Evolutionary conservation across 1,284 basidiomycete species (phyloP), one percentile per base, ranked within the genome.

Genomic region (Fistulinella cinereoalba): DNA sequence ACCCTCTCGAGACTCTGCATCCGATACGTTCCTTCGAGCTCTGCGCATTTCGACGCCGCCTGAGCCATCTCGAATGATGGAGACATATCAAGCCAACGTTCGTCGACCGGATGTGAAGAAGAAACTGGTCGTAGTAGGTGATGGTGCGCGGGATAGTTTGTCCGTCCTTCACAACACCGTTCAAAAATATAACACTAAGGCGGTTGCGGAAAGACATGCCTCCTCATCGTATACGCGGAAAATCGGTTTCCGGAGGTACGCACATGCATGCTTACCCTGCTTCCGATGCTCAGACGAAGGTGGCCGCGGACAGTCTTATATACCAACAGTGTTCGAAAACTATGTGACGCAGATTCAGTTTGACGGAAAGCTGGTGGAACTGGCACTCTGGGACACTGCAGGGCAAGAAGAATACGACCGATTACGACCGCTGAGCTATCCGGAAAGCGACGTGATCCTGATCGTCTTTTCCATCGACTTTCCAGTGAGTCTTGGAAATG

Each of bases 371-470:
- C 97, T 97, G 39, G 96, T 99, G 61, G 94, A 92, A 48, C 83
- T 99, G 48, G 96, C 96, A 47, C 76, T 98, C 48, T 98, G 94
- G 95, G 94, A 97, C 80, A 98, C 95, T n/a, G 95, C 95, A 41
- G 95, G 95, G 60, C 95, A 97, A 73, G 95, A 98, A 70, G 94
- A 97, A 76, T 96, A 95, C 69, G 97, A 99, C 71, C 90, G 97
- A 47, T 87, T 99, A 61, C 88, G 97, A 59, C 97, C 97, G 44
- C 80, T 99, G 55, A 96, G 92, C 52, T 99, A 99, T 74, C 97
- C 97, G 8, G 97, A 99, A 72, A 99, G 97, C 43, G 97, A 99
- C 68, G 94, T 99, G 31, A 99, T 99, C 76, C 79, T 99, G 66
- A 94, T 99, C 69, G 99, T 97, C 70, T 99, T 99, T 78, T 97